Evolutionary conservation across 768 basidiomycete species (phyloP).

Genomic region (Termitomyces sp.): DNA sequence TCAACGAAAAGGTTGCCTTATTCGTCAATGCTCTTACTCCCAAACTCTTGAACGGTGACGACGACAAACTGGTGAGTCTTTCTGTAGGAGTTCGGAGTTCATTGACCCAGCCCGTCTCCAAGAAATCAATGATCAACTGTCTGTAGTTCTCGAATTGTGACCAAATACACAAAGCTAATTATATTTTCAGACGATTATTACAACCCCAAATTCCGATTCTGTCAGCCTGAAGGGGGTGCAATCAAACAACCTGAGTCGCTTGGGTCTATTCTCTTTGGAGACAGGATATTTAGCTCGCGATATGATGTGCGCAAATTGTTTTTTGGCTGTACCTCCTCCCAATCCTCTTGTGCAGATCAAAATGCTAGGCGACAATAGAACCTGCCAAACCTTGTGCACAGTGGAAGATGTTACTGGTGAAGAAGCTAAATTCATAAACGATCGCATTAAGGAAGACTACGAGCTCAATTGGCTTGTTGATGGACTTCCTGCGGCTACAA

Average conservation of each 20-base stretch:
- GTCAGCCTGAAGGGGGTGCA: conserved; percentile 71
- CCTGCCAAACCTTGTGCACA: conserved; percentile 76
- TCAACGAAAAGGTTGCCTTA: conserved; percentile 72
- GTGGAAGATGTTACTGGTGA: conserved; percentile 51
- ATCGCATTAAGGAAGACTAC: conserved; percentile 89
- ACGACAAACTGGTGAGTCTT: conserved; percentile 70
- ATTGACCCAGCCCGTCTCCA: not conserved
- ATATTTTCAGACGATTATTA: conserved; percentile 85
- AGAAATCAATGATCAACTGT: conserved; percentile 96
- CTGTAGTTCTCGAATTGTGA: conserved; percentile 17
- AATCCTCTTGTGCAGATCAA: conserved; percentile 49
- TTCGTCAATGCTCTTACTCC: conserved; percentile 90
- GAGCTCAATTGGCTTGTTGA: conserved; percentile 94
- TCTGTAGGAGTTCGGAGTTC: not conserved
- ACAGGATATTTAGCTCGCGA: conserved; percentile 88
- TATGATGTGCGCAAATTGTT: conserved; percentile 61
- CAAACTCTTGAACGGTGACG: conserved; percentile 63
- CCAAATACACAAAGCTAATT: conserved; percentile 7
- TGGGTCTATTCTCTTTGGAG: conserved; percentile 95
- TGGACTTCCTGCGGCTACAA: conserved; percentile 90
- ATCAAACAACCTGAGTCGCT: conserved; percentile 78
- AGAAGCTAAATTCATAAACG: conserved; percentile 87
- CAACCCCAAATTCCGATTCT: conserved; percentile 82
- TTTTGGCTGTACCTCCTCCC: not conserved
- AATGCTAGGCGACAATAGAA: conserved; percentile 74